These are phyloP conservation scores for Postia placenta DNA, from an alignment of 768 basidiomycete species.

Conservation along the genomic window DNA sequence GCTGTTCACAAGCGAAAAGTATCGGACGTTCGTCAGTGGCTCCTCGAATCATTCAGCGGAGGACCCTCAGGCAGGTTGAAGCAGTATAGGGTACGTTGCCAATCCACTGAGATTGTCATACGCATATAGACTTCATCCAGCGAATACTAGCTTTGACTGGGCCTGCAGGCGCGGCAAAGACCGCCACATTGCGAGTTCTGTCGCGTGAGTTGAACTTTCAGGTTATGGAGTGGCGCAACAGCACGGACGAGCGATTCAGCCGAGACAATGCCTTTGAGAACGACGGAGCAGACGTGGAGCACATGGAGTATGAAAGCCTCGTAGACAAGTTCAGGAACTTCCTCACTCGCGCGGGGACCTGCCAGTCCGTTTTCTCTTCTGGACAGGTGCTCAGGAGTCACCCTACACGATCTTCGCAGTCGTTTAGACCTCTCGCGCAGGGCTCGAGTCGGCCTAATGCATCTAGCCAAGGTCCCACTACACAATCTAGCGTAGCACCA, in stretches of 20 bases:
- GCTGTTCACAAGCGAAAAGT: constrained; percentile 80
- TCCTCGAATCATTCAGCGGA: constrained; percentile 65
- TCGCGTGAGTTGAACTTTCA: constrained; percentile 71
- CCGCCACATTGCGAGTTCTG: constrained; percentile 74
- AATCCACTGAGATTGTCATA: neutral
- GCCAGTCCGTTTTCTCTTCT: constrained; percentile 43
- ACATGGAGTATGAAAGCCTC: constrained; percentile 37
- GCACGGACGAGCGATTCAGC: constrained; percentile 43
- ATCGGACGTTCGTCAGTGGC: constrained; percentile 70
- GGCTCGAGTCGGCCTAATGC: constrained; percentile 4
- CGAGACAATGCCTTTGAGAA: constrained; percentile 3
- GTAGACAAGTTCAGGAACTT: constrained; percentile 74
- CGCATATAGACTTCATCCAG: constrained; percentile 32
- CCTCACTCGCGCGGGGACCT: constrained; percentile 60
- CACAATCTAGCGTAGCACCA: neutral
- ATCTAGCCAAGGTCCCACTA: constrained; percentile 1
- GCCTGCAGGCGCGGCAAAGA: constrained; percentile 88
- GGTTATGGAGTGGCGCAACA: constrained; percentile 81
- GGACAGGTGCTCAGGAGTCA: neutral
- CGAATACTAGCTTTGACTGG: constrained; percentile 83
- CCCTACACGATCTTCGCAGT: constrained; percentile 5
- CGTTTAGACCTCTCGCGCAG: constrained; percentile 6
- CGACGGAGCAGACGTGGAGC: constrained; percentile 33
- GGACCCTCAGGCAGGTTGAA: constrained; percentile 55
- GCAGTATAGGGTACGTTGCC: constrained; percentile 64